Evolutionary conservation across 805 yeast genomes (phyloP).

Genomic region (Cyberlindnera xylosilytica): DNA sequence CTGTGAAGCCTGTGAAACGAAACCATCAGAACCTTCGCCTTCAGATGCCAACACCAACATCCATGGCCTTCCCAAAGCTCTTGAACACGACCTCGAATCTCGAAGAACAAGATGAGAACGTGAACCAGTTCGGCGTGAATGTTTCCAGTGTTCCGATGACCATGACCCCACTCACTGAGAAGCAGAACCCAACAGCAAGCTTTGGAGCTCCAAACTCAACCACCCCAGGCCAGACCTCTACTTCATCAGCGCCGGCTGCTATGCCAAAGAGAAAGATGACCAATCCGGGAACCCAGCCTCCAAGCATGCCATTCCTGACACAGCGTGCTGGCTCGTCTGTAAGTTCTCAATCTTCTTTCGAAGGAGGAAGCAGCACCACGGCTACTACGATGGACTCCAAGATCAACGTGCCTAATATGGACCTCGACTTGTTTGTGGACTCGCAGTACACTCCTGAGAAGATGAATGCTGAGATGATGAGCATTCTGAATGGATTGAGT

Average conservation of each 20-base stretch:
- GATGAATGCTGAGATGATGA: slow-evolving; percentile 26
- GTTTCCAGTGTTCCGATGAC: slow-evolving; percentile 52
- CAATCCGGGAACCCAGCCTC: slow-evolving; percentile 10
- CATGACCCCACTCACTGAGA: slow-evolving; percentile 82
- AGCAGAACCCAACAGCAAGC: slow-evolving; percentile 21
- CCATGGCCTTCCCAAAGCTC: slow-evolving; percentile 28
- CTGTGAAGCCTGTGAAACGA: slow-evolving; percentile 16
- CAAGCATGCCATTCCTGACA: slow-evolving; percentile 17
- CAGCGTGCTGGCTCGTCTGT: slow-evolving; percentile 16
- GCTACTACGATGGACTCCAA: slow-evolving; percentile 11
- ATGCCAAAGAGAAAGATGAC: slow-evolving; percentile 12
- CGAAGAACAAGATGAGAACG: slow-evolving; percentile 36
- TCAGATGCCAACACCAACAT: slow-evolving; percentile 74
- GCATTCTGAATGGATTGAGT: slow-evolving; percentile 21
- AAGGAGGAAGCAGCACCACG: slow-evolving; percentile 1
- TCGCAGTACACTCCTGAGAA: slow-evolving; percentile 22
- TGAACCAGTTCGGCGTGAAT: slow-evolving; percentile 68
- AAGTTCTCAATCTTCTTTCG: slow-evolving; percentile 16
- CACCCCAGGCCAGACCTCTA: background rate
- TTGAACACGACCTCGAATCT: slow-evolving; percentile 34
- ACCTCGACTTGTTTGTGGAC: slow-evolving; percentile 23
- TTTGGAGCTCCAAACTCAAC: background rate
- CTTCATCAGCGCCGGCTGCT: slow-evolving; percentile 4
- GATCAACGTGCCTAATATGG: slow-evolving; percentile 15
- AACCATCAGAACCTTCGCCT: slow-evolving; percentile 57